Conservation (phyloP, 2,329 filamentous ascomycete species). For the Cladobotryum protrusum region DNA sequence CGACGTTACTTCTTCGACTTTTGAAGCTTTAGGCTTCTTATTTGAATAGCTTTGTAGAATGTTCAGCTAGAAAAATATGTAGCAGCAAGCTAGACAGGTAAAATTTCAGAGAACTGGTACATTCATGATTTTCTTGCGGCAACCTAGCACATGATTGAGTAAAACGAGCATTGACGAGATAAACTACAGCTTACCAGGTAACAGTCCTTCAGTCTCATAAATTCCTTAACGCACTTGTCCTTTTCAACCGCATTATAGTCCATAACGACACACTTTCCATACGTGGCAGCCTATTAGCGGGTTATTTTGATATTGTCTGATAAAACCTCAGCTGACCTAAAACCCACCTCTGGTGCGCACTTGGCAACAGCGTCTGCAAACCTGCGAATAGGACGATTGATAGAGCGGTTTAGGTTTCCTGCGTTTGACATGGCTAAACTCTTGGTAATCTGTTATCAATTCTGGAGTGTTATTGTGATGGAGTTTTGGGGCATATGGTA, state of each 20-base stretch:
- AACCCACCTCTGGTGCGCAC: conserved; percentile 48
- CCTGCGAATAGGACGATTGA: conserved; percentile 46
- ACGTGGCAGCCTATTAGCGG: conserved; percentile 61
- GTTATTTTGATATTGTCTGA: not conserved
- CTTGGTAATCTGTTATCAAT: no score
- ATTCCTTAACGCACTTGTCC: conserved; percentile 83
- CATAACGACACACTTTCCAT: conserved; percentile 84
- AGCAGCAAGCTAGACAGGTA: conserved; percentile 12
- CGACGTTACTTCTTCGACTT: conserved; percentile 70
- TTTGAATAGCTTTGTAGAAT: not conserved
- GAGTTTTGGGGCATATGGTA: no score
- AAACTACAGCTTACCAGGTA: conserved; percentile 35
- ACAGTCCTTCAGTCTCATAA: conserved; percentile 79
- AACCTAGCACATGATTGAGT: not conserved
- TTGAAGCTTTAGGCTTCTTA: conserved; percentile 56
- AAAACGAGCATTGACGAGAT: conserved; percentile 2
- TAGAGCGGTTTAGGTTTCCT: conserved; percentile 18
- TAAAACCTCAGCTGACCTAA: not conserved
- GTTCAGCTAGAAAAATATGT: not conserved
- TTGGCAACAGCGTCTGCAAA: conserved; percentile 49
- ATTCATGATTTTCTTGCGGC: conserved; percentile 5
- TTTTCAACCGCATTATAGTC: conserved; percentile 90
- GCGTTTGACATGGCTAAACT: not conserved
- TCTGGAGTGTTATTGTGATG: no score
- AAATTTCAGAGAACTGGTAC: not conserved